These are phyloP conservation scores for Anisodus acutangulus DNA, from an alignment of 257 asterid genomes.

Conservation along the genomic window DNA sequence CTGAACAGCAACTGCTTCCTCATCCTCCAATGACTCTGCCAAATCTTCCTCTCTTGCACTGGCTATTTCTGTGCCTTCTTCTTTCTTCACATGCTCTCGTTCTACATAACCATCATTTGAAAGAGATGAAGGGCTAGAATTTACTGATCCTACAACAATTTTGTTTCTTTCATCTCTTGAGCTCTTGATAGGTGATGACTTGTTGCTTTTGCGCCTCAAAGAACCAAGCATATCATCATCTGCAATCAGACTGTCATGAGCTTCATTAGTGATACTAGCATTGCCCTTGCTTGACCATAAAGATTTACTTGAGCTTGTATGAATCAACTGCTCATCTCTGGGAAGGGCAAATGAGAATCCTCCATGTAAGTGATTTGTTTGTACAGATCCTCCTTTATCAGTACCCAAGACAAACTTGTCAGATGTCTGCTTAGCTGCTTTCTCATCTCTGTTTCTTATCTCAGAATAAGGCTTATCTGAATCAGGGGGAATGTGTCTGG, in stretches of 20 bases:
- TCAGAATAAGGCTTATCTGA: constrained; percentile 35
- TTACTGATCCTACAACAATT: constrained; percentile 34
- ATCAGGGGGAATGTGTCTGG: constrained; percentile 32
- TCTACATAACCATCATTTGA: constrained; percentile 38
- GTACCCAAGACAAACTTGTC: constrained; percentile 24
- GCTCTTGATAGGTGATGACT: constrained; percentile 37
- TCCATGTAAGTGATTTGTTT: constrained; percentile 34
- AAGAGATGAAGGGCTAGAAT: constrained; percentile 41
- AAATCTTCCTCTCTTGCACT: constrained; percentile 34
- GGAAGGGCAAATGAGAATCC: constrained; percentile 41
- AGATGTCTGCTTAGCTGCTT: constrained; percentile 15
- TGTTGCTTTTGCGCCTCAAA: constrained; percentile 30
- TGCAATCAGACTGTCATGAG: constrained; percentile 25
- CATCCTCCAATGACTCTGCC: constrained; percentile 39
- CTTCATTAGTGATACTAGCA: constrained; percentile 22
- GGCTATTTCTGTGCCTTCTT: constrained; percentile 28
- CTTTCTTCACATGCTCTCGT: constrained; percentile 29
- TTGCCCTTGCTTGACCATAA: constrained; percentile 34
- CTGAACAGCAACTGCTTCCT: constrained; percentile 41
- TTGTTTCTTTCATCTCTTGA: constrained; percentile 36
- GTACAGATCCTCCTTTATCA: constrained; percentile 31
- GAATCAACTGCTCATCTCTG: constrained; percentile 37
- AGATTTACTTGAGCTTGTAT: constrained; percentile 33
- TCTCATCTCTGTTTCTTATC: constrained; percentile 27
- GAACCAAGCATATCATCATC: constrained; percentile 38